Base-by-base conservation (phyloP, 345 rosid species). In the Syzygium oleosum region DNA sequence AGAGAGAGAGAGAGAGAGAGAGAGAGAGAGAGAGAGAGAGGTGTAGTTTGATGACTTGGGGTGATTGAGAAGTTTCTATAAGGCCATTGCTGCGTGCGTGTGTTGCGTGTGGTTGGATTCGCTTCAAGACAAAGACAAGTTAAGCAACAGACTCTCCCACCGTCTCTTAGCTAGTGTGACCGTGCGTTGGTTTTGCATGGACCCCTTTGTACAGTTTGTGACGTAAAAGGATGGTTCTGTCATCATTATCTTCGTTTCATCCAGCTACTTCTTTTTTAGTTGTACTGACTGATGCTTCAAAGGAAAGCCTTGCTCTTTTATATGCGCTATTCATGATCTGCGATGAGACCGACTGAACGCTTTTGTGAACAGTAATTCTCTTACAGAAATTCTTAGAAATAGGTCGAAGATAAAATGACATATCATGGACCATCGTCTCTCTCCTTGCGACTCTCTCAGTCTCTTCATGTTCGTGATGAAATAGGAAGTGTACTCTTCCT, bases 51-150 rank as follows among this genome's bases (percentile, higher is more conserved):
- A 61, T 61, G 73, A 61, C n/a, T 10, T 51, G 23, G 80, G 49
- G 80, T 8, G 14, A 73, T 34, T 19, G 80, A 19, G 80, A 19
- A 17, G 80, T 46, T 73, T 73, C 80, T 73, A 73, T 34, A 73
- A 34, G 49, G 49, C 25, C 49, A 2, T 73, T 2, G 80, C 49
- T 5, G 14, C 80, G 41, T 22, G 83, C 43, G 27, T 68, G 49
- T 59, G 73, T 6, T 52, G 78, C 15, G 31, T 63, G 87, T 0
- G 56, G 23, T 86, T 46, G 87, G 87, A 58, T 85, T 85, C 22
- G n/a, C 87, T 85, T 85, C 68, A 34, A 85, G 87, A 12, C 77
- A 34, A 85, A 85, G 87, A 59, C 87, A 85, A 4, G 68, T 58
- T 43, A 21, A 68, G 80, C 80, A 34, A 73, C 46, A 34, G 49